phyloP scores from a whole-genome alignment of 2,329 filamentous ascomycete species.

The Aspergillus piperis region DNA sequence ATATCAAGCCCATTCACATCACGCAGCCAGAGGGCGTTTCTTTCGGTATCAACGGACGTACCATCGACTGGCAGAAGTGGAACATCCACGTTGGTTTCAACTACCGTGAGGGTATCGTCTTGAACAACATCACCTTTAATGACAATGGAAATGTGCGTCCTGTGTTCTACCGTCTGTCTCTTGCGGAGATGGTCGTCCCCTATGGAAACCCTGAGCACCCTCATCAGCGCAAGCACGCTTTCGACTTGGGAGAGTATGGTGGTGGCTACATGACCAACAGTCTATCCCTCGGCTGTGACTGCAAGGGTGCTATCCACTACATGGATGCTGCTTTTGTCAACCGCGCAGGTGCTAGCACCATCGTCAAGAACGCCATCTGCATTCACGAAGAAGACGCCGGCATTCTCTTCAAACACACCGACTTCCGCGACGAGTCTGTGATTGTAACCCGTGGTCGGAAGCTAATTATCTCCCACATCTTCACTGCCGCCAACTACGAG shows the following conservation, averaged over 20 bases:
- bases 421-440: conserved; percentile 86
- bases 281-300: conserved; percentile 48
- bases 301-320: conserved; percentile 72
- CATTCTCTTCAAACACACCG: conserved; percentile 90
- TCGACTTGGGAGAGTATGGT: conserved; percentile 51
- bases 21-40: conserved; percentile 87
- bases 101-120: conserved; percentile 85
- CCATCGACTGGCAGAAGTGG: conserved; percentile 90
- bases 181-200: conserved; percentile 77
- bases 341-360: conserved; percentile 69
- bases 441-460: conserved; percentile 85
- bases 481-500: conserved; percentile 95
- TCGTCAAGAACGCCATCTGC: conserved; percentile 91
- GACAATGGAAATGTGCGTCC: conserved; percentile 77
- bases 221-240: conserved; percentile 52
- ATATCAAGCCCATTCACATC: conserved; percentile 84
- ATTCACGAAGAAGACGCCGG: conserved; percentile 93
- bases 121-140: conserved; percentile 87
- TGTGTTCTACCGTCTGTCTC: conserved; percentile 83
- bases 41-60: conserved; percentile 73
- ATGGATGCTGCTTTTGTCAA: conserved; percentile 86
- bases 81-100: conserved; percentile 92
- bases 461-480: conserved; percentile 85
- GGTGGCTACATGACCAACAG: conserved; percentile 54
- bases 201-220: conserved; percentile 52